Percentiles rank a stretch among this genome's conserved stretches.
Conservation (phyloP, 2,329 filamentous ascomycete species). For the Nakataea oryzae region DNA sequence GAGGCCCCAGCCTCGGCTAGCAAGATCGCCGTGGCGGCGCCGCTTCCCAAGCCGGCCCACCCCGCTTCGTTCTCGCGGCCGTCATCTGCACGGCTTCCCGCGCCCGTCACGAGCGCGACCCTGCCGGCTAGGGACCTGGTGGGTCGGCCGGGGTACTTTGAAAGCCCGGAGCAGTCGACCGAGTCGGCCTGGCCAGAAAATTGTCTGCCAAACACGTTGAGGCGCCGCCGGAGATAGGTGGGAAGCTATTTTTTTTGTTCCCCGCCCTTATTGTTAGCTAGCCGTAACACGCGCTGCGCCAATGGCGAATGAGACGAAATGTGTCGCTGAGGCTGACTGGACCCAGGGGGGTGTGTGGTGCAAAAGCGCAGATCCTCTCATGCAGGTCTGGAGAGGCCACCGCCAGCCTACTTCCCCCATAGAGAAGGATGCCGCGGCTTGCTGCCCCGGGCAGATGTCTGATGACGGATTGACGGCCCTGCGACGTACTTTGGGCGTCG, state of each 20-base stretch:
- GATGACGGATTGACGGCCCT: not conserved
- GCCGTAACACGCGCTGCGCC: no score
- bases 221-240: no score
- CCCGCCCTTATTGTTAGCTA: not conserved
- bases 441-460: no score
- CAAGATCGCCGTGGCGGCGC: constrained; percentile 13
- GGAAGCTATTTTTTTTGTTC: no score
- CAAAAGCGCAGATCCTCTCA: not conserved
- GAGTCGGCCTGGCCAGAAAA: not conserved
- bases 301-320: no score
- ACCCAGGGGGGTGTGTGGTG: no score
- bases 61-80: not conserved
- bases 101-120: constrained; percentile 15
- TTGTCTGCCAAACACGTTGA: not conserved
- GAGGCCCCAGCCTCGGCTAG: constrained; percentile 14
- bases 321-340: no score
- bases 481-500: not conserved
- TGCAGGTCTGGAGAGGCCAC: not conserved
- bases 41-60: constrained; percentile 12
- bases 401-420: not conserved
- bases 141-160: constrained; percentile 3
- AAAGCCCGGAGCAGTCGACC: not conserved
- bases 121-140: constrained; percentile 10
- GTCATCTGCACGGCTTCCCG: constrained; percentile 7
- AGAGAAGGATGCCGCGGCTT: not conserved